A percentile compares a stretch with the other conserved stretches of the same genome.
Conservation (phyloP, 2,329 filamentous ascomycete genomes). For the Cercospora brassicicola region DNA sequence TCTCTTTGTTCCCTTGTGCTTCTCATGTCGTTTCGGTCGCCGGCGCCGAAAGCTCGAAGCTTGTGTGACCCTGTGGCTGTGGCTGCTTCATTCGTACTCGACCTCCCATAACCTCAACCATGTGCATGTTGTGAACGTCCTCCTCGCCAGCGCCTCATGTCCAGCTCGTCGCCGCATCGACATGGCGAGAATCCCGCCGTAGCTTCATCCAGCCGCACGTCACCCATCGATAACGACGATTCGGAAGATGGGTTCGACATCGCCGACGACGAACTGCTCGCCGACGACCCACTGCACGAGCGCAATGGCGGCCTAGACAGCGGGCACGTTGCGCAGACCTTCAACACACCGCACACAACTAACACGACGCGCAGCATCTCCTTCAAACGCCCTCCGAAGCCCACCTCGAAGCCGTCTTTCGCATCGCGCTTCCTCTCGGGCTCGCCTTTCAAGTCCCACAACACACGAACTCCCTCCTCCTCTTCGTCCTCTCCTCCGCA, state of each 20-base stretch:
- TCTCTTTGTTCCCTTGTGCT: background rate
- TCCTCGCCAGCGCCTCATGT: slow-evolving; percentile 37
- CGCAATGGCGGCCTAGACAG: slow-evolving; percentile 50
- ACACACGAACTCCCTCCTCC: slow-evolving; percentile 36
- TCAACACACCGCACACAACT: background rate
- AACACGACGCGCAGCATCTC: slow-evolving; percentile 50
- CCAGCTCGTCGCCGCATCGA: slow-evolving; percentile 37
- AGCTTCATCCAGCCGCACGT: slow-evolving; percentile 49
- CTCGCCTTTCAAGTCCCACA: slow-evolving; percentile 40
- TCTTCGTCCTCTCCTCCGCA: slow-evolving; percentile 33
- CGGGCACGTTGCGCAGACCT: slow-evolving; percentile 35
- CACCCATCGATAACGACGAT: slow-evolving; percentile 39
- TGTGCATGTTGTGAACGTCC: background rate
- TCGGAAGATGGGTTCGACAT: slow-evolving; percentile 38
- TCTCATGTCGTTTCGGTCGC: background rate
- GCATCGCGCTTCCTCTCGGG: slow-evolving; percentile 48
- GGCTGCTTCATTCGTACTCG: slow-evolving; percentile 1
- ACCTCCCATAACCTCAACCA: background rate
- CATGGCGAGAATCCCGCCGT: slow-evolving; percentile 41
- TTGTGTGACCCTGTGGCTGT: slow-evolving; percentile 1
- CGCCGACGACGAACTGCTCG: slow-evolving; percentile 52
- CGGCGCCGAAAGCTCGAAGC: slow-evolving; percentile 5
- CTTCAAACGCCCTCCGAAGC: slow-evolving; percentile 69
- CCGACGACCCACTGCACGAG: slow-evolving; percentile 33
- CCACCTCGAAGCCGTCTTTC: slow-evolving; percentile 40